phyloP scores from a whole-genome alignment of 2,329 filamentous ascomycete species.

The Epichloe scottii region DNA sequence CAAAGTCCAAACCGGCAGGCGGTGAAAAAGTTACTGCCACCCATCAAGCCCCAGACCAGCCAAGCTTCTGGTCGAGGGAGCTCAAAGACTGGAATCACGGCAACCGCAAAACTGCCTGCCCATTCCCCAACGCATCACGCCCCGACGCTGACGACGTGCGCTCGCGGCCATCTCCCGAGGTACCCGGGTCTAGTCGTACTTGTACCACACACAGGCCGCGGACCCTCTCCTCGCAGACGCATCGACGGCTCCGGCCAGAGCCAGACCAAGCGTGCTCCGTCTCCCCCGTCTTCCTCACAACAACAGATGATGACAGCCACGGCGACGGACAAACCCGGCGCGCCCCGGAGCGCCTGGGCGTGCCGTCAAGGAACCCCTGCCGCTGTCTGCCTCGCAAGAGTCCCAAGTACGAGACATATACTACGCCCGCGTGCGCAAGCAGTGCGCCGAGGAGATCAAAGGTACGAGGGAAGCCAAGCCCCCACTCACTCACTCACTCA shows the following conservation, averaged over 20 bases:
- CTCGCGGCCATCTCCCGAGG: too few relatives aligned
- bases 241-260: not conserved
- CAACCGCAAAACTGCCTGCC: not conserved
- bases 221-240: too few relatives aligned
- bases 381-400: conserved; percentile 72
- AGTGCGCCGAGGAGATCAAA: conserved; percentile 69
- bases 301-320: not conserved
- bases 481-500: not conserved
- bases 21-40: not conserved
- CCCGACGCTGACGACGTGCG: too few relatives aligned
- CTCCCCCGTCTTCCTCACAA: not conserved
- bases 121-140: too few relatives aligned
- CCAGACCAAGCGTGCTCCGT: not conserved
- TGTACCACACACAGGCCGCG: too few relatives aligned
- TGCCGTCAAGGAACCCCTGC: conserved; percentile 66
- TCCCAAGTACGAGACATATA: conserved; percentile 70
- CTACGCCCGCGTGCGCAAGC: conserved; percentile 62
- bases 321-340: conserved; percentile 17
- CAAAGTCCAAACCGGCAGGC: not conserved
- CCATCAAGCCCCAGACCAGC: not conserved
- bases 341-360: conserved; percentile 23
- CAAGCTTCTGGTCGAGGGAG: not conserved
- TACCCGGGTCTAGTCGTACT: too few relatives aligned
- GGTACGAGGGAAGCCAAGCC: conserved; percentile 33
- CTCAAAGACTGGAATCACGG: not conserved